These are phyloP conservation scores for Byssochlamys sp. DNA, from an alignment of 2,329 filamentous ascomycete species.

Conservation along the genomic window DNA sequence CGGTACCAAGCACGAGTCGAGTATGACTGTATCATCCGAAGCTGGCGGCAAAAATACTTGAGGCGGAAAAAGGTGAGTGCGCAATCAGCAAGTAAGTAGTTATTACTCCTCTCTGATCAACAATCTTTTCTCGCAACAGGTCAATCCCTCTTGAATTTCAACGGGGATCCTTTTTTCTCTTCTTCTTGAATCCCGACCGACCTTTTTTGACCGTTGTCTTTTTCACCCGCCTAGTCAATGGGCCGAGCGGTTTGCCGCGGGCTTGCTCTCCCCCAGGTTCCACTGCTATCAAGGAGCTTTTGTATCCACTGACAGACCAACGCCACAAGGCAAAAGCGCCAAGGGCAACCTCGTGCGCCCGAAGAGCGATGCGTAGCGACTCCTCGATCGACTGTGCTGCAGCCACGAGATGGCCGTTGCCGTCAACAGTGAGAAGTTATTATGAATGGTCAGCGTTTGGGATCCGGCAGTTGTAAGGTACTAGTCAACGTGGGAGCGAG, in stretches of 20 bases:
- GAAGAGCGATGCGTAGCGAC: not conserved
- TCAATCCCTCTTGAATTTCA: not conserved
- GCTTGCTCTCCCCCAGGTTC: constrained; percentile 15
- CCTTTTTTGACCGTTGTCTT: constrained; percentile 8
- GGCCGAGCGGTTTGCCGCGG: constrained; percentile 6
- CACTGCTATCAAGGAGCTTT: not conserved
- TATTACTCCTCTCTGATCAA: not conserved
- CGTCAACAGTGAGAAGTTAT: not conserved
- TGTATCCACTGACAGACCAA: not conserved
- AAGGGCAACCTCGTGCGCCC: not conserved
- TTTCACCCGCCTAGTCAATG: constrained; percentile 6
- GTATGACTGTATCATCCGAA: not conserved
- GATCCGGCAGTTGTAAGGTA: not conserved
- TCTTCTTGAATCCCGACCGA: not conserved
- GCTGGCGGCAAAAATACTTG: not conserved
- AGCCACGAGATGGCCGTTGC: not conserved
- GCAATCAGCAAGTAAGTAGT: not conserved
- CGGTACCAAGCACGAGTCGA: not conserved
- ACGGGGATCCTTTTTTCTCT: not conserved
- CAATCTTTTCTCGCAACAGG: not conserved
- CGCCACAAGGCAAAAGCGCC: not conserved
- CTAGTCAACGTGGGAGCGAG: not conserved
- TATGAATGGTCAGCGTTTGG: not conserved
- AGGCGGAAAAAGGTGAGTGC: not conserved
- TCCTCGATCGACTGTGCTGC: not conserved